Base-by-base conservation (phyloP, 2,329 filamentous ascomycete species). In the Penicillium sp. region DNA sequence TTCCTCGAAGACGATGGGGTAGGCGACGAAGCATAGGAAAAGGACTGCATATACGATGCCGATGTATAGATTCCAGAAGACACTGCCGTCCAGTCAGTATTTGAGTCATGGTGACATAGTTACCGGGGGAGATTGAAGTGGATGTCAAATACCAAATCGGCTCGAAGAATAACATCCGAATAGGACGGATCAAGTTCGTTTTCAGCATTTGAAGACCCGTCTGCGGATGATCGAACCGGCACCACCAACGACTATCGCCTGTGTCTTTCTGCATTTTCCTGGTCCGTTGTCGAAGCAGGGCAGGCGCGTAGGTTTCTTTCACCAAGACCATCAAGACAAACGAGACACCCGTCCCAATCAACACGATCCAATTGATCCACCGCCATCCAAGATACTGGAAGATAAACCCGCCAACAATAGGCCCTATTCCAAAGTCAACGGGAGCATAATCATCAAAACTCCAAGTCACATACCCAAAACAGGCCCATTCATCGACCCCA, bases 11-110 rank as follows among this genome's bases (percentile, higher is more conserved):
- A 93, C 87, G 58, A 93, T 87, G 0, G 90, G 90, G 71, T 92
- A 92, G 12, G 89, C 90, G 15, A 94, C 87, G 76, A 95, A 95
- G 76, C 90, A 93, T 22, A 94, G 84, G 69, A 92, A 92, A 2
- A 95, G 78, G n/a, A 93, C 90, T 14, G 86, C 89, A 70, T 95
- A 95, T 25, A 94, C 85, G 20, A 93, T 75, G 0, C 89, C 82
- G 56, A 87, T 82, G 64, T 86, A 87, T 8, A 85, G 66, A 66
- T 86, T 82, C 84, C 84, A 91, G 68, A 84, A 84, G 11, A 91
- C 86, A 79, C 86, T 63, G 6, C 12, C n/a, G 12, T 17, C 5
- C 14, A 35, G 35, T 35, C 14, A 61, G 50, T 25, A 22, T 22
- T 15, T 28, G 28, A 22, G 7, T 4, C 7, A 35, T 22, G 22